Conservation (phyloP, 371 early-diverging fungal genomes). For the Rhizopus stolonifer region DNA sequence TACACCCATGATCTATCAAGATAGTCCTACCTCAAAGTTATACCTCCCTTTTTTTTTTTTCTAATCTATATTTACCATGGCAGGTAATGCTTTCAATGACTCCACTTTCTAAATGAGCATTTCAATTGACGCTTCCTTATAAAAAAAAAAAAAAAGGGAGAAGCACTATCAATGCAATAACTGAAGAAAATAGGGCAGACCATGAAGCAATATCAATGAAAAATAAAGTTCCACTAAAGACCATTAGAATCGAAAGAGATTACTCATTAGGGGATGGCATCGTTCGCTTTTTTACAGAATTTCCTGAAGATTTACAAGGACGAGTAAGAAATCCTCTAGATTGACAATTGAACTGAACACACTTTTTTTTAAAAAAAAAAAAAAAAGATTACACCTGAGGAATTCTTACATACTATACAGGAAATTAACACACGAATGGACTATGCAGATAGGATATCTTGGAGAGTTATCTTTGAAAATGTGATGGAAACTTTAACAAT, state of each 20-base stretch:
- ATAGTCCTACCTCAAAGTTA: too few relatives aligned
- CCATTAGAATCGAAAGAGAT: slow-evolving; percentile 47
- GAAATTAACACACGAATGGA: slow-evolving; percentile 39
- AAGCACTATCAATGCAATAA: too few relatives aligned
- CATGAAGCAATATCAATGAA: slow-evolving; percentile 19
- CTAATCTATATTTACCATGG: too few relatives aligned
- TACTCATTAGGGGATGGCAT: slow-evolving; percentile 50
- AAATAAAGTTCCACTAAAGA: slow-evolving; percentile 17
- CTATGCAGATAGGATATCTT: slow-evolving; percentile 43
- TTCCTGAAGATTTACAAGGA: slow-evolving; percentile 37
- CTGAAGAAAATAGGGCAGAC: slow-evolving; percentile 10
- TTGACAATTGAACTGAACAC: not conserved
- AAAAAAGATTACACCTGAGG: slow-evolving; percentile 32
- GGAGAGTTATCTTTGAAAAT: slow-evolving; percentile 40
- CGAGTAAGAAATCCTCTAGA: slow-evolving; percentile 30
- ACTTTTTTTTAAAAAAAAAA: too few relatives aligned
- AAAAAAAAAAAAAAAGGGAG: too few relatives aligned
- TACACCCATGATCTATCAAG: too few relatives aligned
- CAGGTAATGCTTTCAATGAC: too few relatives aligned
- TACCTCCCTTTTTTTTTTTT: too few relatives aligned
- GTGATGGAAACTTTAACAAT: slow-evolving; percentile 46
- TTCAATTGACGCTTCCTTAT: too few relatives aligned
- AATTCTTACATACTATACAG: slow-evolving; percentile 37
- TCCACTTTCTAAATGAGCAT: too few relatives aligned
- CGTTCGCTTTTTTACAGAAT: slow-evolving; percentile 39